Conservation (phyloP, 345 rosid genomes). For the Jatropha curcas region DNA sequence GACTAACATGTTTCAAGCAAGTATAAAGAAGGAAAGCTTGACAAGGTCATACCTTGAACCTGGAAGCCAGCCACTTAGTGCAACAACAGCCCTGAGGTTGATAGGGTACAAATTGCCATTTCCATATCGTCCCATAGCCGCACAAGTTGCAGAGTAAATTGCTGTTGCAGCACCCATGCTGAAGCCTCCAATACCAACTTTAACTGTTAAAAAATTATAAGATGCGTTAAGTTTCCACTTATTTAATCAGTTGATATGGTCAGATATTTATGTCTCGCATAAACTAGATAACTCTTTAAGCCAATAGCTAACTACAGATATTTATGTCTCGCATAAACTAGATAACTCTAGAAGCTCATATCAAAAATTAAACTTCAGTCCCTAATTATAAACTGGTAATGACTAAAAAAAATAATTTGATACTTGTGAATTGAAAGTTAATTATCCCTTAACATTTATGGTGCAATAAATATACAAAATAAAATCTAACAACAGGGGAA, state of each 20-base stretch:
- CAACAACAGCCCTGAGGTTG: constrained; percentile 34
- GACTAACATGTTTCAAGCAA: not conserved
- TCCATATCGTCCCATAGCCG: constrained; percentile 28
- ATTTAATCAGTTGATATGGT: not conserved
- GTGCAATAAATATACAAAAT: not conserved
- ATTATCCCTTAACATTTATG: not conserved
- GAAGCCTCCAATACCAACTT: constrained; percentile 40
- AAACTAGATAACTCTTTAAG: not conserved
- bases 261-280: not conserved
- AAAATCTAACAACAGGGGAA: not conserved
- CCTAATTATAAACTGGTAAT: not conserved
- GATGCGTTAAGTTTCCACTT: not conserved
- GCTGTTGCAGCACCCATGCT: constrained; percentile 41
- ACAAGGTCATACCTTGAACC: constrained; percentile 20
- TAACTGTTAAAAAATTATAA: constrained; percentile 18
- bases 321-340: not conserved
- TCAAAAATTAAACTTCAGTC: not conserved
- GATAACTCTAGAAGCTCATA: not conserved
- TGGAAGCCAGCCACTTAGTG: constrained; percentile 40
- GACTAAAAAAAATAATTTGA: not conserved
- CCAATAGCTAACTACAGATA: not conserved
- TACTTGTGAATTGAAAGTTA: constrained; percentile 1
- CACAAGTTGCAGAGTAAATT: constrained; percentile 35
- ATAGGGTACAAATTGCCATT: constrained; percentile 26
- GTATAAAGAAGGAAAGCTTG: not conserved